phyloP scores from a whole-genome alignment of 192 early-diverging fungal species.

The Powellomyces hirtus region DNA sequence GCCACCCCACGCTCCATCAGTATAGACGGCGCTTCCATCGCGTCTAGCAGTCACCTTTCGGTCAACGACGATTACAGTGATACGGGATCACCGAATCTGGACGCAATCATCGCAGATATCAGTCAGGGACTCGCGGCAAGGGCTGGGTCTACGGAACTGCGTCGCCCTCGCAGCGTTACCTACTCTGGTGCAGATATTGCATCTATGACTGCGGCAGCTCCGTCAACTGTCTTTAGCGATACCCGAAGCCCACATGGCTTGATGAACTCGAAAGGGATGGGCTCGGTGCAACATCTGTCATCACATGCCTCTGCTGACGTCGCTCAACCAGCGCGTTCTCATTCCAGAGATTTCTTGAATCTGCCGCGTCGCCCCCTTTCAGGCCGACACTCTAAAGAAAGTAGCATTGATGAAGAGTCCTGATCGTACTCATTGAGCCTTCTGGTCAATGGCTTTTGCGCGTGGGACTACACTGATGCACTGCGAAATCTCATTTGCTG shows the following conservation, averaged over 20 bases:
- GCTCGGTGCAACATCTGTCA: not conserved
- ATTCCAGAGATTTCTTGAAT: not conserved
- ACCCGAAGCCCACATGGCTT: not conserved
- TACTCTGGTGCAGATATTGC: not conserved
- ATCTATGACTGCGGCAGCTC: not conserved
- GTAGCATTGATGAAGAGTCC: constrained; percentile 7
- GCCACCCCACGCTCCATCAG: not conserved
- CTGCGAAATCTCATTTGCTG: no score
- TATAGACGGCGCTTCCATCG: not conserved
- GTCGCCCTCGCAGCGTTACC: no score
- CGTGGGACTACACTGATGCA: no score
- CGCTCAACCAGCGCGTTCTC: not conserved
- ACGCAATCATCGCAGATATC: not conserved
- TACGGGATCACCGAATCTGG: not conserved
- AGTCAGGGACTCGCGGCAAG: not conserved
- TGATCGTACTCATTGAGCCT: no score
- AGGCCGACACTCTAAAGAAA: not conserved
- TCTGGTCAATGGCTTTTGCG: no score
- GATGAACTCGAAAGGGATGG: not conserved
- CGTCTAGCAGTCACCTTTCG: not conserved
- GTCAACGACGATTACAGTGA: not conserved
- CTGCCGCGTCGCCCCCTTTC: not conserved
- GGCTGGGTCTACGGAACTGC: not conserved
- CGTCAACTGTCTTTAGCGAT: not conserved
- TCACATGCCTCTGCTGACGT: not conserved